phyloP scores from a whole-genome alignment of 345 rosid species.

The Durio zibethinus region DNA sequence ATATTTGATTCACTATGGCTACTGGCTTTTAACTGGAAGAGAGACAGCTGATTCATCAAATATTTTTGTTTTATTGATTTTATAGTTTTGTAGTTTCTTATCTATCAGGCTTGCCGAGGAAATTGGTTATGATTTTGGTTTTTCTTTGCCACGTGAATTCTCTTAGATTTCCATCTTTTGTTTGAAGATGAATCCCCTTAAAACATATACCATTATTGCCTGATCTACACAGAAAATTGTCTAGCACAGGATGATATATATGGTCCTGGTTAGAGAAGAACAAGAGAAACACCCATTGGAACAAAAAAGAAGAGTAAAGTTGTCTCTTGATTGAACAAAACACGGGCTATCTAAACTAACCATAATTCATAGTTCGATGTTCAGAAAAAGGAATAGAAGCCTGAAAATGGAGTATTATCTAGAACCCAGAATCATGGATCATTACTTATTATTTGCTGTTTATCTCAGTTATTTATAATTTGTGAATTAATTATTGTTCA shows the following conservation, averaged over 20 bases:
- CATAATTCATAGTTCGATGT: background rate
- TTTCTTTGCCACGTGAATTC: background rate
- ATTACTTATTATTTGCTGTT: background rate
- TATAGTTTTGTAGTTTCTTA: background rate
- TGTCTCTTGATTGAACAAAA: background rate
- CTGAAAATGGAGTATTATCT: background rate
- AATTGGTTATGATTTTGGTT: background rate
- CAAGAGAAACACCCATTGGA: background rate
- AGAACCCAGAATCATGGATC: background rate
- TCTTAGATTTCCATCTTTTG: background rate
- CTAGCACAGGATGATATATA: background rate
- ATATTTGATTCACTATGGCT: background rate
- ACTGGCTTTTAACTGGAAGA: background rate
- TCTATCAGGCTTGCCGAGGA: background rate
- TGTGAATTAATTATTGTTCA: background rate
- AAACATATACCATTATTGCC: background rate
- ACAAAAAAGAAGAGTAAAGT: background rate
- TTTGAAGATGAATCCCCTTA: background rate
- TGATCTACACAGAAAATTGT: background rate
- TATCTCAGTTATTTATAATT: background rate
- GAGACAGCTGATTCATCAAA: background rate
- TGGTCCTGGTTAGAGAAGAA: background rate
- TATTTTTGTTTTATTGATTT: background rate
- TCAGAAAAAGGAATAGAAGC: background rate
- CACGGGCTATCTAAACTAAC: background rate